Percentiles rank a stretch among this genome's conserved stretches.
phyloP scores from a whole-genome alignment of 768 basidiomycete genomes.

The Rhodotorula sphaerocarpa region DNA sequence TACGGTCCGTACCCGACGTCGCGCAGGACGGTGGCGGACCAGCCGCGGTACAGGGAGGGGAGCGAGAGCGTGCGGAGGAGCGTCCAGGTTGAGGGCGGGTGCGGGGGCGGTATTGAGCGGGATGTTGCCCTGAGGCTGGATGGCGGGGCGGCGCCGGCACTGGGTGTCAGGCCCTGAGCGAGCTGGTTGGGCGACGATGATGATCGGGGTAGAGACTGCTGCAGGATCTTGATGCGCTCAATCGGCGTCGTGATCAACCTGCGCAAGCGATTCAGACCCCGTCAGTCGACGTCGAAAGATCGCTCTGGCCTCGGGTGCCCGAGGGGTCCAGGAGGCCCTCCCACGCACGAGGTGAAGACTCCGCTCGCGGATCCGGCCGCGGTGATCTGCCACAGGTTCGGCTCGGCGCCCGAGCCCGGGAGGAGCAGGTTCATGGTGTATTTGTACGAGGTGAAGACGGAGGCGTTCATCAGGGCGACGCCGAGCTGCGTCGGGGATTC shows the following conservation, averaged over 20 bases:
- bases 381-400: conserved; percentile 62
- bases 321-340: no score
- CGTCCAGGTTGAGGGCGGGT: neutral
- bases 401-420: conserved; percentile 48
- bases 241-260: conserved; percentile 73
- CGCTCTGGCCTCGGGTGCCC: no score
- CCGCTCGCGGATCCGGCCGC: conserved; percentile 76
- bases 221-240: conserved; percentile 80
- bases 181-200: conserved; percentile 40
- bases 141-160: no score
- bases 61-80: conserved; percentile 17
- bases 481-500: conserved; percentile 49
- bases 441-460: conserved; percentile 77
- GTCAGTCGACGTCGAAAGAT: no score
- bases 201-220: no score
- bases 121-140: no score
- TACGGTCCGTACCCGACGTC: conserved; percentile 81
- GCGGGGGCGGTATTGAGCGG: no score
- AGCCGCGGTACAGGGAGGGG: conserved; percentile 58
- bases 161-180: no score
- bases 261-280: neutral
- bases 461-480: conserved; percentile 69
- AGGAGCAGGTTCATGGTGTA: conserved; percentile 65
- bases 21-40: conserved; percentile 62
- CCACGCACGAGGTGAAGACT: conserved; percentile 65